These are phyloP conservation scores for Ascosphaera aggregata DNA, from an alignment of 2,329 filamentous ascomycete genomes.

Conservation along the genomic window DNA sequence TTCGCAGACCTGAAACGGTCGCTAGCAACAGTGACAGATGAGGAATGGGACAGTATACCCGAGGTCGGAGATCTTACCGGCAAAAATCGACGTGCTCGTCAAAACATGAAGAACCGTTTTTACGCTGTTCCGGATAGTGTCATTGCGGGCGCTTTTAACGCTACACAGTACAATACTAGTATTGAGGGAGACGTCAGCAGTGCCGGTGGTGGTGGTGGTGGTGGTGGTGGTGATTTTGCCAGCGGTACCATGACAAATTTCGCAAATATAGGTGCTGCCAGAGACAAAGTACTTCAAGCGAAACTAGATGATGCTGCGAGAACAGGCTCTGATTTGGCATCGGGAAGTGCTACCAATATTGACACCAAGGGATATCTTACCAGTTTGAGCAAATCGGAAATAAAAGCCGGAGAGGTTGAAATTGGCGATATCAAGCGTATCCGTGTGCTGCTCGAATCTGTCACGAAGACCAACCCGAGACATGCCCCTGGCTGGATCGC, in stretches of 20 bases:
- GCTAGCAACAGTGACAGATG: slow-evolving; percentile 67
- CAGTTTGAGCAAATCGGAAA: slow-evolving; percentile 59
- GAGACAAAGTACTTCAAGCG: slow-evolving; percentile 91
- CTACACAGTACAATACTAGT: slow-evolving; percentile 63
- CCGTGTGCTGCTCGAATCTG: slow-evolving; percentile 75
- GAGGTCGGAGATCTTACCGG: slow-evolving; percentile 94
- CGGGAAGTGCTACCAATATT: slow-evolving; percentile 70
- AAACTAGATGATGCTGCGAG: slow-evolving; percentile 72
- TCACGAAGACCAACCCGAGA: slow-evolving; percentile 89
- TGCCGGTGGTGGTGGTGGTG: slow-evolving; percentile 39
- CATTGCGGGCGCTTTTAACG: slow-evolving; percentile 60
- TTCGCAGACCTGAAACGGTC: slow-evolving; percentile 91
- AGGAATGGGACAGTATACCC: slow-evolving; percentile 88
- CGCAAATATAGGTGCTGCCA: slow-evolving; percentile 83
- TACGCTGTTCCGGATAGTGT: slow-evolving; percentile 97
- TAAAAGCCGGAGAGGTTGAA: slow-evolving; percentile 56
- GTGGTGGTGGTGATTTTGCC: slow-evolving; percentile 20
- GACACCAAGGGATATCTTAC: slow-evolving; percentile 94
- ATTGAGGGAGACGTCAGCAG: slow-evolving; percentile 55
- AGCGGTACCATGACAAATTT: slow-evolving; percentile 97
- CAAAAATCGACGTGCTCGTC: slow-evolving; percentile 67
- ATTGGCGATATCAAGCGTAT: slow-evolving; percentile 93
- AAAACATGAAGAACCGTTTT: slow-evolving; percentile 63
- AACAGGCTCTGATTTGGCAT: slow-evolving; percentile 43
- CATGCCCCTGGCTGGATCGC: slow-evolving; percentile 94